Conservation (phyloP, 2,329 filamentous ascomycete genomes). For the Beauveria medogensis region DNA sequence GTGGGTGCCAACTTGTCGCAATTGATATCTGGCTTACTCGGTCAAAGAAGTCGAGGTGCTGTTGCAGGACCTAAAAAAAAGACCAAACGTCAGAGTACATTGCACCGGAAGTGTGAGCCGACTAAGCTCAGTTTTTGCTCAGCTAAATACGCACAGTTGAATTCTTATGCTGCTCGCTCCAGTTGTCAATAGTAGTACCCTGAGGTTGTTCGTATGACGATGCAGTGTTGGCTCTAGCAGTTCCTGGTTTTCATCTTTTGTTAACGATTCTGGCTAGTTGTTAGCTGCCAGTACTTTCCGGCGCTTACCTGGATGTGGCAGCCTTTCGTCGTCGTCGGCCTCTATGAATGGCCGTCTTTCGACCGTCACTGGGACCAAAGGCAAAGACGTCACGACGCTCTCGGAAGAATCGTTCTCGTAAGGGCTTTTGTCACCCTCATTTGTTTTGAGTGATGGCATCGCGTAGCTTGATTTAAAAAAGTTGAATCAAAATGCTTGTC, state of each 20-base stretch:
- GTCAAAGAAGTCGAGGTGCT: not conserved
- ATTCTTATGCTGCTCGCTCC: slow-evolving; percentile 22
- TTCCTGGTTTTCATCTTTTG: slow-evolving; percentile 19
- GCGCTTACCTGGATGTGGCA: slow-evolving; percentile 17
- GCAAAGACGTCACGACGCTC: not conserved
- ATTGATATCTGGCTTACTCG: not conserved
- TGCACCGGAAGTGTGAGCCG: too few relatives aligned
- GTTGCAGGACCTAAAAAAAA: not conserved
- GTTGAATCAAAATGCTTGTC: too few relatives aligned
- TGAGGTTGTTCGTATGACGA: slow-evolving; percentile 25
- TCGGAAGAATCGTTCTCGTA: not conserved
- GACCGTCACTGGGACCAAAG: slow-evolving; percentile 18
- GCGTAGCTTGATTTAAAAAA: not conserved
- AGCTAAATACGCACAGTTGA: slow-evolving; percentile 19
- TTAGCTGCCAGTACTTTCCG: not conserved
- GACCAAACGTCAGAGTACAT: not conserved
- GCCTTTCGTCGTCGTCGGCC: slow-evolving; percentile 19
- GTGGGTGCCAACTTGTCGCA: slow-evolving; percentile 15
- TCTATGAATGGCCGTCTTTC: slow-evolving; percentile 23
- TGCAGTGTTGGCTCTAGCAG: slow-evolving; percentile 27
- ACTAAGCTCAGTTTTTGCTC: too few relatives aligned
- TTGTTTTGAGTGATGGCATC: not conserved
- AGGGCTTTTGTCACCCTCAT: not conserved
- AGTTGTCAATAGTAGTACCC: slow-evolving; percentile 25
- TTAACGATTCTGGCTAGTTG: not conserved